These are phyloP conservation scores for Meira nashicola DNA, from an alignment of 1,284 basidiomycete genomes.

Conservation along the genomic window DNA sequence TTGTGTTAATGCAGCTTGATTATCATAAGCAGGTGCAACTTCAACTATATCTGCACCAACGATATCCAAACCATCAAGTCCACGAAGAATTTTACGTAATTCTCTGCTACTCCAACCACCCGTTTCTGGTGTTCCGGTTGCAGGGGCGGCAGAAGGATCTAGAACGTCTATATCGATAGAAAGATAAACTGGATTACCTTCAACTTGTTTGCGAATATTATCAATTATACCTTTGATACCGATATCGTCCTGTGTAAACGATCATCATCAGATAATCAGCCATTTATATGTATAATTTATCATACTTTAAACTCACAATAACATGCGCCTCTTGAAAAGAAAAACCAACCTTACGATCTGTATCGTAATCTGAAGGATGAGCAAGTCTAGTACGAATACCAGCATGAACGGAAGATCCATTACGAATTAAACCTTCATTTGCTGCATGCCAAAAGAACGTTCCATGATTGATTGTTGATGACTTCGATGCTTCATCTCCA, in stretches of 20 bases:
- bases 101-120: slow-evolving; percentile 78
- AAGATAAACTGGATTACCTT: slow-evolving; percentile 66
- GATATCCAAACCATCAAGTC: slow-evolving; percentile 67
- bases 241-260: slow-evolving; percentile 53
- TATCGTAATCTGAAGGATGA: slow-evolving; percentile 17
- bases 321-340: slow-evolving; percentile 54
- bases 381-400: slow-evolving; percentile 69
- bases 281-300: too few species aligned
- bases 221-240: slow-evolving; percentile 54
- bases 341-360: slow-evolving; percentile 56
- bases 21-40: slow-evolving; percentile 76
- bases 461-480: slow-evolving; percentile 41
- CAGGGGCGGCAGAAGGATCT: slow-evolving; percentile 71
- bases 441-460: slow-evolving; percentile 60
- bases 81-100: slow-evolving; percentile 70
- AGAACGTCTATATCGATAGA: slow-evolving; percentile 64
- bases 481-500: neutral
- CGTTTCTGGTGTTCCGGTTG: slow-evolving; percentile 75
- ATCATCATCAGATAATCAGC: too few species aligned
- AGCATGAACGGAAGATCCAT: slow-evolving; percentile 56
- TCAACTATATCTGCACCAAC: slow-evolving; percentile 70
- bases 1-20: slow-evolving; percentile 65
- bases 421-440: slow-evolving; percentile 68
- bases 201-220: slow-evolving; percentile 60
- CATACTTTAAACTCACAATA: too few species aligned